Evolutionary conservation across 805 yeast genomes (phyloP).

Genomic region (Metschnikowia aberdeeniae): DNA sequence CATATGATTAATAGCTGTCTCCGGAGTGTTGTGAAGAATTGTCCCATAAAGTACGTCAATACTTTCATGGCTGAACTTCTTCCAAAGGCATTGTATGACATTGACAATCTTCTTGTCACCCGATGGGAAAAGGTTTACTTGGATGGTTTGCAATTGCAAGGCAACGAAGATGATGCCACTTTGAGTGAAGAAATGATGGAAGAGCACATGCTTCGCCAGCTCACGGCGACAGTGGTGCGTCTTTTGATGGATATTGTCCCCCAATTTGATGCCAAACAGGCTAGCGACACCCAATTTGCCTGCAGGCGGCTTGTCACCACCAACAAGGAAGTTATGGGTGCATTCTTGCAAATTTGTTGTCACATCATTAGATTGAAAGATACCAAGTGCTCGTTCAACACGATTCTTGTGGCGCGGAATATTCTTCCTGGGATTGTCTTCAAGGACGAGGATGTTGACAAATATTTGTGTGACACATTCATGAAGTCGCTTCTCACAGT

Average conservation of each 20-base stretch:
- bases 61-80: slow-evolving; percentile 72
- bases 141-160: slow-evolving; percentile 54
- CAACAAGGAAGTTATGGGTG: slow-evolving; percentile 66
- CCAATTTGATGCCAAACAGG: slow-evolving; percentile 55
- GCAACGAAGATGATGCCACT: slow-evolving; percentile 69
- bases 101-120: slow-evolving; percentile 68
- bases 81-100: slow-evolving; percentile 67
- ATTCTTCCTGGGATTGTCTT: slow-evolving; percentile 65
- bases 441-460: slow-evolving; percentile 72
- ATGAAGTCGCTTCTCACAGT: slow-evolving; percentile 67
- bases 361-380: slow-evolving; percentile 81
- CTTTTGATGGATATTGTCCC: slow-evolving; percentile 84
- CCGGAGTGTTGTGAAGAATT: slow-evolving; percentile 80
- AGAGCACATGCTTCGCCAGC: slow-evolving; percentile 87
- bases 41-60: slow-evolving; percentile 69
- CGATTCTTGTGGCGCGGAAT: slow-evolving; percentile 74
- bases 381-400: slow-evolving; percentile 88
- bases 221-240: slow-evolving; percentile 88
- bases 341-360: slow-evolving; percentile 68
- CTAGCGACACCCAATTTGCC: slow-evolving; percentile 58
- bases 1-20: slow-evolving; percentile 90
- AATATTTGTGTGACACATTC: slow-evolving; percentile 58
- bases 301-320: slow-evolving; percentile 64
- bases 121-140: slow-evolving; percentile 71
- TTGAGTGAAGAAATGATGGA: slow-evolving; percentile 98